Base-by-base conservation (phyloP, 2,329 filamentous ascomycete genomes). In the Coniella vitis region DNA sequence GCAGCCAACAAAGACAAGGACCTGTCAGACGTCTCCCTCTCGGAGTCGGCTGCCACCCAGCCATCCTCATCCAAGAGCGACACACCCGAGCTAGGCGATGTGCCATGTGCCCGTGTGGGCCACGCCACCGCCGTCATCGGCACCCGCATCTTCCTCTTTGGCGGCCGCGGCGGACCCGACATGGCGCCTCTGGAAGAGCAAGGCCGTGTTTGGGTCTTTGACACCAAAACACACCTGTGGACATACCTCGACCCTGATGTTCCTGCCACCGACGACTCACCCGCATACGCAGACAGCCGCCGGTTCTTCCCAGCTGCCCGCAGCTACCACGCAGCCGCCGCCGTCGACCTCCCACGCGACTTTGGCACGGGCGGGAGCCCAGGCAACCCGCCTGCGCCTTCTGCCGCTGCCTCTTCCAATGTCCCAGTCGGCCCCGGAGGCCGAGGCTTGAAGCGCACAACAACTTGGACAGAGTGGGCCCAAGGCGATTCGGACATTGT, bases 131-230 rank as follows among this genome's bases (percentile, higher is more conserved):
- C 83, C 12, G 75, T 81, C 1, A 77, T 93, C 50, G 75, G 82
- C 50, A 75, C 76, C 38, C 81, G 81, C 19, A 81, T 94, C 58
- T 91, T 91, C 66, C 55, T 94, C 37, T 95, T 90, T 65, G 89
- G 87, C 41, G 89, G 90, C 9, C 81, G 87, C 38, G 83, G 84
- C 31, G 85, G 85, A 0, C 66, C 73, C 3, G 80, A 79, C 22
- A 83, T 87, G 78, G 70, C 76, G 2, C 81, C 87, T 1, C 71
- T 95, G 10, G 79, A 90, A 45, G 89, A 95, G 60, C 64, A 71
- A 10, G 89, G 89, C 14, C 73, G 80, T 3, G 73, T 94, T 45
- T 94, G 88, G 88, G 72, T 81, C 25, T 90, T 87, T 59, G 79
- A 89, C 61, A 82, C 84, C 1, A 69, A 74, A 51, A 69, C 70